Conservation (phyloP, 805 yeast genomes). For the Candida chauliodis region DNA sequence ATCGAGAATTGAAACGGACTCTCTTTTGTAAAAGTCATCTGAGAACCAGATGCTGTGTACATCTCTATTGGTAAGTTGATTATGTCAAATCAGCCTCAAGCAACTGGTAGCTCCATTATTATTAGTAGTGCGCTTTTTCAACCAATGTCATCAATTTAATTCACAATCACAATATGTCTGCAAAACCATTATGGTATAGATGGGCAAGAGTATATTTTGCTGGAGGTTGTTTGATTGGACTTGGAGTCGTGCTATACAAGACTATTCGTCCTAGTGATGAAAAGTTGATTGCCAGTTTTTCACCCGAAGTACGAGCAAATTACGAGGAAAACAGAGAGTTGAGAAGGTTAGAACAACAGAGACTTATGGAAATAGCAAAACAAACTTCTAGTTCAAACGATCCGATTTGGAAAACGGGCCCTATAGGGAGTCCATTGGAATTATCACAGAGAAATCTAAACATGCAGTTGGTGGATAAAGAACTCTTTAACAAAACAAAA, state of each 20-base stretch:
- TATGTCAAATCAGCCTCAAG: too few species aligned
- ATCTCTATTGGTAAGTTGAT: too few species aligned
- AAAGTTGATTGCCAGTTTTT: constrained; percentile 63
- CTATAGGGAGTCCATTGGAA: constrained; percentile 67
- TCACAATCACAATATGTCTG: constrained; percentile 12
- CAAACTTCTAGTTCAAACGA: constrained; percentile 64
- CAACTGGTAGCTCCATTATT: too few species aligned
- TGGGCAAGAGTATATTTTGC: constrained; percentile 56
- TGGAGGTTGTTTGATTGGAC: constrained; percentile 66
- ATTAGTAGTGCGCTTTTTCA: background rate
- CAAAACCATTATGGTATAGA: constrained; percentile 49
- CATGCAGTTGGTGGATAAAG: constrained; percentile 39
- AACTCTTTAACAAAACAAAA: constrained; percentile 44
- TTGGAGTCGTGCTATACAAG: constrained; percentile 69
- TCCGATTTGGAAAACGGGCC: constrained; percentile 82
- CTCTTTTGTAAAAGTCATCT: too few species aligned
- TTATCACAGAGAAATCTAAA: constrained; percentile 34
- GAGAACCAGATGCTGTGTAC: too few species aligned
- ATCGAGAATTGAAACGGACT: too few species aligned
- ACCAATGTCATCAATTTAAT: constrained; percentile 3
- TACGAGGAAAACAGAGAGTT: constrained; percentile 63
- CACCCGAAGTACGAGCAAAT: constrained; percentile 79
- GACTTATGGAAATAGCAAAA: constrained; percentile 62
- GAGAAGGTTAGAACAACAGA: constrained; percentile 66
- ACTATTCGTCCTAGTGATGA: constrained; percentile 86